Evolutionary conservation across 2,329 filamentous ascomycete genomes (phyloP).

Genomic region (Waltergamsia citrina): DNA sequence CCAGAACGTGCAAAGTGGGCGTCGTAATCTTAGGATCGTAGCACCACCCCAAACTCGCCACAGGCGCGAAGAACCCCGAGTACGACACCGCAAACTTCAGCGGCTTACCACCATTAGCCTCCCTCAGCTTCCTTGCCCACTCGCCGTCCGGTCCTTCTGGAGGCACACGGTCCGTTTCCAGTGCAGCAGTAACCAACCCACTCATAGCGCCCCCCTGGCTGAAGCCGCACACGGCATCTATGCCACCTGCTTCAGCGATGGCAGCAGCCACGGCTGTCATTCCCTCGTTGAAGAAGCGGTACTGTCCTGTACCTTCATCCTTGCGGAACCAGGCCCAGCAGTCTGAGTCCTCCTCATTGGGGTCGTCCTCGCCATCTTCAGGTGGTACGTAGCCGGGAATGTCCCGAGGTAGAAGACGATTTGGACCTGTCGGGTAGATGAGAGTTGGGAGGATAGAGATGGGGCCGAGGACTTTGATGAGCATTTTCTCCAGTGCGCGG

Average conservation of each 20-base stretch:
- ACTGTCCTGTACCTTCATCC: slow-evolving; percentile 53
- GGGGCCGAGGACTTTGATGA: slow-evolving; percentile 62
- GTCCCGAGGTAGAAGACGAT: slow-evolving; percentile 51
- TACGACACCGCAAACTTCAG: slow-evolving; percentile 70
- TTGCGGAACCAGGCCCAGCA: slow-evolving; percentile 77
- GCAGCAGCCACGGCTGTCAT: slow-evolving; percentile 52
- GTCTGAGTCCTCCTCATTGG: slow-evolving; percentile 47
- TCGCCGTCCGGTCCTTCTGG: slow-evolving; percentile 17
- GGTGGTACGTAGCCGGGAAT: slow-evolving; percentile 57
- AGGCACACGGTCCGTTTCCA: slow-evolving; percentile 41
- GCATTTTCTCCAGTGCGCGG: slow-evolving; percentile 72
- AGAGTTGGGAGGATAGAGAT: slow-evolving; percentile 43
- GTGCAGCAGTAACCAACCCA: slow-evolving; percentile 59
- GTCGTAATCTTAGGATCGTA: slow-evolving; percentile 70
- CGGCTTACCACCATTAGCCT: slow-evolving; percentile 33
- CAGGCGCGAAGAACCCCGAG: slow-evolving; percentile 63
- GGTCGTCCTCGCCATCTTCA: slow-evolving; percentile 23
- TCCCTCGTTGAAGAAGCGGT: slow-evolving; percentile 61
- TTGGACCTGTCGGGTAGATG: slow-evolving; percentile 61
- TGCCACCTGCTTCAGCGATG: slow-evolving; percentile 53
- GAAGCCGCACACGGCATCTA: slow-evolving; percentile 76
- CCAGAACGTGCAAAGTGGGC: slow-evolving; percentile 72
- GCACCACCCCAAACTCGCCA: slow-evolving; percentile 47
- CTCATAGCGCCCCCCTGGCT: slow-evolving; percentile 70
- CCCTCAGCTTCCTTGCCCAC: slow-evolving; percentile 36